A percentile compares a stretch with the other conserved stretches of the same genome.
These are phyloP conservation scores for Sarocladiaceae sp. DNA, from an alignment of 2,329 filamentous ascomycete species.

Conservation along the genomic window DNA sequence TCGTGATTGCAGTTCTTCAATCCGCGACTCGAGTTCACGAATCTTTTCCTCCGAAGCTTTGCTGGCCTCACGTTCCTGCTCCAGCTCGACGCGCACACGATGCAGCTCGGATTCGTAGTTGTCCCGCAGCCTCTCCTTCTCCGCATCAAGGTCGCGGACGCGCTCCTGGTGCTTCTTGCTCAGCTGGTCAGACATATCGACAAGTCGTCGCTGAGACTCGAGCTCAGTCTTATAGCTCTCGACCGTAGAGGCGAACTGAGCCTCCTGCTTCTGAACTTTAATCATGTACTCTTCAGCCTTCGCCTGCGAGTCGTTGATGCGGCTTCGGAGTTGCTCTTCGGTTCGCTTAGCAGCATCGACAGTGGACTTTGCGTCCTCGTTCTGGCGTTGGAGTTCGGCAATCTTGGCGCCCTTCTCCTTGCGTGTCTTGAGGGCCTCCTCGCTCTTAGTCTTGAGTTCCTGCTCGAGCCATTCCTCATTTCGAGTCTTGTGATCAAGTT, in stretches of 20 bases:
- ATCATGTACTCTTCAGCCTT: slow-evolving; percentile 80
- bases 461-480: slow-evolving; percentile 91
- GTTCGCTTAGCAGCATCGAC: slow-evolving; percentile 72
- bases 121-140: slow-evolving; percentile 54
- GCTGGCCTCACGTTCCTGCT: slow-evolving; percentile 43
- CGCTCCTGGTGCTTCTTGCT: slow-evolving; percentile 65
- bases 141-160: slow-evolving; percentile 62
- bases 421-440: slow-evolving; percentile 81
- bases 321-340: slow-evolving; percentile 72
- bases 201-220: slow-evolving; percentile 72
- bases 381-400: slow-evolving; percentile 77
- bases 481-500: slow-evolving; percentile 79
- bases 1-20: slow-evolving; percentile 47
- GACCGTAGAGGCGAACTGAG: slow-evolving; percentile 73
- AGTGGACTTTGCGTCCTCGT: slow-evolving; percentile 75
- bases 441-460: slow-evolving; percentile 83
- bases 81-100: slow-evolving; percentile 49
- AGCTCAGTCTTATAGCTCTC: slow-evolving; percentile 84
- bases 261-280: slow-evolving; percentile 79
- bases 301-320: slow-evolving; percentile 75
- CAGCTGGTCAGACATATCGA: slow-evolving; percentile 73
- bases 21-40: slow-evolving; percentile 44
- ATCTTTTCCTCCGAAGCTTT: slow-evolving; percentile 41
- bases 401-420: slow-evolving; percentile 93
- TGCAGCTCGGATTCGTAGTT: slow-evolving; percentile 57